Conservation (phyloP, 176 grass and related monocot genomes). For the Ensete glaucum region DNA sequence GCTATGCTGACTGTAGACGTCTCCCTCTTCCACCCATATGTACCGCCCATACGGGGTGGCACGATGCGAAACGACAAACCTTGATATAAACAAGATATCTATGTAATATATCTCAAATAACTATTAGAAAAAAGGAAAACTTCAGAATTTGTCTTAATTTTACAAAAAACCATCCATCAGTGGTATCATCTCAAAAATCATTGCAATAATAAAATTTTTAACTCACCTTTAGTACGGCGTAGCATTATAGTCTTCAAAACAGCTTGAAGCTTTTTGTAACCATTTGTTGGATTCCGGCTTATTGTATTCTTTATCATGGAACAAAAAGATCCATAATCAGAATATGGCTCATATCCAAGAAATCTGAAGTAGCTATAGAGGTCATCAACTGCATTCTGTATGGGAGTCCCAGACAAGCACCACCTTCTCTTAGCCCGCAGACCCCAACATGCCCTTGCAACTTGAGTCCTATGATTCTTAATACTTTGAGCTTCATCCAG, state of each 20-base stretch:
- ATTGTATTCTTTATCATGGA: constrained; percentile 84
- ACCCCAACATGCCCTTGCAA: constrained; percentile 95
- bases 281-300: constrained; percentile 53
- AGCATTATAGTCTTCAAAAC: constrained; percentile 97
- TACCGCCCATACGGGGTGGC: too few relatives aligned
- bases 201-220: constrained; percentile 1
- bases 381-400: constrained; percentile 97
- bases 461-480: constrained; percentile 92
- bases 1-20: too few relatives aligned
- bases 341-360: constrained; percentile 83
- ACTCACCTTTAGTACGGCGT: constrained; percentile 85
- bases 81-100: too few relatives aligned
- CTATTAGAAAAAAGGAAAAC: neutral
- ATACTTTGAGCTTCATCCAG: constrained; percentile 99
- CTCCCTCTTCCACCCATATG: too few relatives aligned
- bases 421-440: constrained; percentile 96
- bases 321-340: constrained; percentile 64
- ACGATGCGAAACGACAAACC: too few relatives aligned
- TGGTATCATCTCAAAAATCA: neutral
- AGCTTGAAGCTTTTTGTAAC: constrained; percentile 90
- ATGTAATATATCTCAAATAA: neutral
- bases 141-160: neutral
- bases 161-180: neutral
- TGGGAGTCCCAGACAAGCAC: constrained; percentile 99
- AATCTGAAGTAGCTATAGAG: constrained; percentile 97